Evolutionary conservation across 106 monocot genomes (phyloP), one percentile per base, ranked within the genome.

Genomic region (Allium sativum): DNA sequence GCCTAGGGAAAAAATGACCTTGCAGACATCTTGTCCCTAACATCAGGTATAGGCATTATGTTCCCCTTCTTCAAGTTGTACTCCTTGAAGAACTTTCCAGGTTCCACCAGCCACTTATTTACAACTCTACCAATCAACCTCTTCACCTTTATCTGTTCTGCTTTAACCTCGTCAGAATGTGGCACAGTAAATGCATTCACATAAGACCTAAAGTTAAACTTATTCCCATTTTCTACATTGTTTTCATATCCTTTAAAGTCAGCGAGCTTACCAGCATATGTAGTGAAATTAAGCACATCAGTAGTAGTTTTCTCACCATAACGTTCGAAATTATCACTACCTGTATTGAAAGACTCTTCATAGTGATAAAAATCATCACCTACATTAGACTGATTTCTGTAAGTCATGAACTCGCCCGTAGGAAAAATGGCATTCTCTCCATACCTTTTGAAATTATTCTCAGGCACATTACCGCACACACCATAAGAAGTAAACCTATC

Each of bases 1-100:
- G 58, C 31, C 6, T 87, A 68, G 11, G 95, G 95, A 6, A 95
- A 68, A 58, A 90, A 95, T 3, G 95, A 55, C 20, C 90, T 62
- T n/a, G 58, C 15, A 7, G 87, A 81, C 83, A 84, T 81, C 55
- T 72, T 81, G 64, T 95, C 90, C 3, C 74, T 55, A 14, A 90
- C 78, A 54, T 95, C 90, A 19, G 95, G 82, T 84, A 95, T 86
- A 44, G 83, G 79, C 79, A 95, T 82, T 10, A 75, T 51, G 13
- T 61, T 67, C 40, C 87, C 95, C 66, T 65, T 45, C 68, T 18
- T 64, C 67, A 90, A 52, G 20, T 22, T 64, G 20, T 50, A 64
- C 73, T 96, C 90, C n/a, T 90, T 57, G 64, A 96, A 96, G 70
- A 96, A 96, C 53, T 84, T 90, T 14, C 95, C 94, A 18, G 86